Base-by-base conservation (phyloP, 176 grass and related monocot genomes). In the Oryza longistaminata region DNA sequence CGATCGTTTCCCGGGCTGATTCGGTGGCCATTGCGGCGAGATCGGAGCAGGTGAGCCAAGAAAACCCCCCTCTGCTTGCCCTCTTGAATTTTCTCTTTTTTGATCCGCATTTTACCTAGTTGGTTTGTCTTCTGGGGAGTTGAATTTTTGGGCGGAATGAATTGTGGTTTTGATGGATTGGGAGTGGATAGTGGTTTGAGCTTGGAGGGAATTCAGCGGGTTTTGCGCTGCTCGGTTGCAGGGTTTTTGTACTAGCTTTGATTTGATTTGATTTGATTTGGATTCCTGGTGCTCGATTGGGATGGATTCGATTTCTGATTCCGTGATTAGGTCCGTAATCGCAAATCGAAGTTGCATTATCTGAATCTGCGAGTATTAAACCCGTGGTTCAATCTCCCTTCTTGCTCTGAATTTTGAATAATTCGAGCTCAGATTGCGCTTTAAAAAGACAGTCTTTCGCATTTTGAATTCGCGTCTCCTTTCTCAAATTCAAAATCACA, bases 11-110 rank as follows among this genome's bases (percentile, higher is more conserved):
- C 17, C 19, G 0, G 80, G 81, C 69, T 46, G 53, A 77, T 77
- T 74, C 33, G 71, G n/a, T 74, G 37, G 66, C 35, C 66, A 71
- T 82, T 88, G 64, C 49, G 44, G 29, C 14, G 66, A 75, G 66
- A 85, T 85, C 83, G 24, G 33, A 60, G 73, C 73, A 70, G 83
- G 83, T 85, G 39, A 78, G 83, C 3, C 39, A 12, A 19, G 21
- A 66, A 66, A 40, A 39, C 37, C 39, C 7, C 7, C 64, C 19
- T 3, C 19, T n/a, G 25, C 77, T 35, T 24, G 24, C 24, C 37
- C 74, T 22, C 75, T 75, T 67, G 4, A 55, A 8, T 40, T 78
- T 62, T 44, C 11, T 34, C 2, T 35, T 35, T 64, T 78, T 62
- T 44, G 22, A 46, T 71, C 33, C 37, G 49, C 73, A 70, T 85